Percentiles rank a stretch among this genome's conserved stretches.
Conservation (phyloP, 768 basidiomycete species). For the Russula compacta region DNA sequence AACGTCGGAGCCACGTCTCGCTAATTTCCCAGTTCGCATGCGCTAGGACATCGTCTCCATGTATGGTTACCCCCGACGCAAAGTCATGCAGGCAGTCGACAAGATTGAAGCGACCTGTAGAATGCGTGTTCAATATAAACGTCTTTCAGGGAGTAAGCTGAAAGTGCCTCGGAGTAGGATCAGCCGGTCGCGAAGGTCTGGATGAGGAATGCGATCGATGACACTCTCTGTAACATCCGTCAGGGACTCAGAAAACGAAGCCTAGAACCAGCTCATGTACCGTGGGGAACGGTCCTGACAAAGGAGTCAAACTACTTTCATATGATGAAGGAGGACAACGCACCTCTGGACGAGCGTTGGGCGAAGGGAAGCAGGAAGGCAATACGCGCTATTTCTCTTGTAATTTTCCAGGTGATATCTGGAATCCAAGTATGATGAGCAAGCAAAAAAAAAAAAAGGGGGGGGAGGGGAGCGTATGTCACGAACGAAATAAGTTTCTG, state of each 20-base stretch:
- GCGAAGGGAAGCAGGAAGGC: conserved; percentile 77
- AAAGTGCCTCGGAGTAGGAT: conserved; percentile 70
- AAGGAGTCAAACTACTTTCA: conserved; percentile 6
- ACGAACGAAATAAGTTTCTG: conserved; percentile 73
- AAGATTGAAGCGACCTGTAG: conserved; percentile 64
- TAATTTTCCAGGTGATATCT: conserved; percentile 92
- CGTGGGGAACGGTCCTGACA: conserved; percentile 68
- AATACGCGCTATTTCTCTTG: conserved; percentile 76
- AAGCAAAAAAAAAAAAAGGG: neutral
- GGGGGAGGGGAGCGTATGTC: neutral
- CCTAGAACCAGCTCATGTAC: conserved; percentile 31
- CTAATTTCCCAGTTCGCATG: conserved; percentile 86
- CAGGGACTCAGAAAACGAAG: neutral
- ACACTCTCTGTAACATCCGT: conserved; percentile 55
- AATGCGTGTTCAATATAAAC: neutral
- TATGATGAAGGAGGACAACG: conserved; percentile 11
- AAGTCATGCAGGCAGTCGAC: conserved; percentile 75
- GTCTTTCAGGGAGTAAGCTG: neutral
- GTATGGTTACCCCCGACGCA: conserved; percentile 57
- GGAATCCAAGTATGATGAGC: neutral
- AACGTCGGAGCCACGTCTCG: conserved; percentile 76
- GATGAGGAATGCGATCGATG: conserved; percentile 86
- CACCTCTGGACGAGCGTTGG: conserved; percentile 85
- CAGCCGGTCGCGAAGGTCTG: conserved; percentile 84
- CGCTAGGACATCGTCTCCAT: conserved; percentile 87